Evolutionary conservation across 208 protist genomes (phyloP), one percentile per base, ranked within the genome.

Genomic region (Wallacemonas collosoma): DNA sequence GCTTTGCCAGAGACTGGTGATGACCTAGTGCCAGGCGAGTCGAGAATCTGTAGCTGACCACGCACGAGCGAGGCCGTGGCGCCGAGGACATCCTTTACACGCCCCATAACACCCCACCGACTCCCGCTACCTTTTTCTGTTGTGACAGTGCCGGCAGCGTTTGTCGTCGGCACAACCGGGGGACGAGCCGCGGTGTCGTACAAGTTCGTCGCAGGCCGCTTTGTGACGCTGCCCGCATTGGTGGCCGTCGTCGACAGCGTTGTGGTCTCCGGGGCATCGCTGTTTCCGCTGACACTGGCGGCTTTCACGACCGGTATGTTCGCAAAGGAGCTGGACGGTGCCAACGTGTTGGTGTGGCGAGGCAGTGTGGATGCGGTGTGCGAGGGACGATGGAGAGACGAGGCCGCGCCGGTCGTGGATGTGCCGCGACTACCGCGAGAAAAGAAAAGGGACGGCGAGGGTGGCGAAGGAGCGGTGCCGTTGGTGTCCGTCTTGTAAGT

Each of bases 401-500:
- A 63, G 12, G 39, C 65, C 44, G 41, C 61, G 39, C 7, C 15
- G 12, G 57, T 68, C 53, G 73, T 77, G 17, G 38, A 36, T 44
- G 47, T 74, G 57, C 17, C 72, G 35, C 60, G 60, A 14, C 68
- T 65, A 12, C 72, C 60, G 64, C 53, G 73, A 66, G 83, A 77
- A 57, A 94, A 94, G 75, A 94, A 92, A 5, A 65, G 73, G 1
- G 82, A 71, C 1, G 89, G 85, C 4, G 89, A 89, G 43, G 68
- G 71, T 3, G 60, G 58, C 5, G 60, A 50, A 8, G 60, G 76
- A 48, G 66, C 66, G 56, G 73, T 11, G 77, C 75, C 48, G 43
- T 64, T 2, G 66, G 51, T 9, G 48, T 67, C 51, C 3, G 36
- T 47, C 60, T 8, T 9, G 14, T 55, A 5, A 2, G 61, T 61